A percentile compares a stretch with the other conserved stretches of the same genome.
phyloP scores from a whole-genome alignment of 2,329 filamentous ascomycete genomes.

The Pseudocercospora macadamiae region DNA sequence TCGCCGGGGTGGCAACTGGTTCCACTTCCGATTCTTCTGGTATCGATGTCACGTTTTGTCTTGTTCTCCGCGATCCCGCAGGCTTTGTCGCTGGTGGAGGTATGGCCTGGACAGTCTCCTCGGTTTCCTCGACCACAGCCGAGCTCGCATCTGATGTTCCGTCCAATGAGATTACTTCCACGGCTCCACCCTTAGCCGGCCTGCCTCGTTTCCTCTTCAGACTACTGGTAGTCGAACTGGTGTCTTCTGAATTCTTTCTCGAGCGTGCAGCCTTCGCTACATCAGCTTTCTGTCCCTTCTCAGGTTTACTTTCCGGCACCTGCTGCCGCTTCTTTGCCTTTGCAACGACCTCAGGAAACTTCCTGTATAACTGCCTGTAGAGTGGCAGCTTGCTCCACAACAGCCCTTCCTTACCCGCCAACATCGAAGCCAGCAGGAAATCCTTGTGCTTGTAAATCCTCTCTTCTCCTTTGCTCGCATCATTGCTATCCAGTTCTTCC shows the following conservation, averaged over 20 bases:
- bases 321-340: conserved; percentile 13
- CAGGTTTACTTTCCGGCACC: conserved; percentile 10
- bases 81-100: conserved; percentile 14
- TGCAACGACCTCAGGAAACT: conserved; percentile 37
- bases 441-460: conserved; percentile 37
- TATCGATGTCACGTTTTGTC: conserved; percentile 6
- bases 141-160: conserved; percentile 21
- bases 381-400: conserved; percentile 48
- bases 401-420: conserved; percentile 48
- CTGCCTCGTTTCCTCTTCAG: conserved; percentile 31
- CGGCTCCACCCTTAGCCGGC: conserved; percentile 8
- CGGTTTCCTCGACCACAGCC: conserved; percentile 13
- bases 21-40: conserved; percentile 8
- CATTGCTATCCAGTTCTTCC: conserved; percentile 25
- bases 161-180: conserved; percentile 27
- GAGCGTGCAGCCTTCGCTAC: conserved; percentile 6
- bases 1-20: conserved; percentile 21
- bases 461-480: conserved; percentile 30
- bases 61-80: conserved; percentile 7
- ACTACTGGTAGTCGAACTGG: conserved; percentile 26
- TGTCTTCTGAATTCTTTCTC: conserved; percentile 23
- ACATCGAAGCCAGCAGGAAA: conserved; percentile 52
- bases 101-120: conserved; percentile 10
- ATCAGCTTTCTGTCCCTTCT: conserved; percentile 7
- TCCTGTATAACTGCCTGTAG: conserved; percentile 44